Evolutionary conservation across 106 monocot genomes (phyloP), one percentile per base, ranked within the genome.

Genomic region (Gastrodia elata): DNA sequence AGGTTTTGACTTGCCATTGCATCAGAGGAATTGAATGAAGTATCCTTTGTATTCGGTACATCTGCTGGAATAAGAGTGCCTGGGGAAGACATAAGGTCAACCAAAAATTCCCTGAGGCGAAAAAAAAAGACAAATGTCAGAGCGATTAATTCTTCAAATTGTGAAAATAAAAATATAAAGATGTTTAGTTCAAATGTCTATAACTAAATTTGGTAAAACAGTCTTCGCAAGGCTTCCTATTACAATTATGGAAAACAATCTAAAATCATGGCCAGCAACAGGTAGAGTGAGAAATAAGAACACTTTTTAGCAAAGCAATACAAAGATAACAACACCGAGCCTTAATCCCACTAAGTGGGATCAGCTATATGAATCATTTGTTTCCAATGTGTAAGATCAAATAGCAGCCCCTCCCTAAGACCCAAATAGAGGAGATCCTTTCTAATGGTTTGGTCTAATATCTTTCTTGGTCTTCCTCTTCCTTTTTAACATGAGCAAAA

Each of bases 21-120:
- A 78, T 83, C 86, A 73, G 71, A 72, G 41, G 78, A 83, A 65
- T 78, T 81, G 18, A 55, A 55, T 30, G 82, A 37, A 74, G 77
- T 46, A 78, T 90, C 90, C 80, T 83, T 93, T 73, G 72, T 44
- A 73, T 82, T 98, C 8, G 84, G 74, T 16, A 83, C 84, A 79
- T 98, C 93, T 46, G 88, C 86, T 39, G 97, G 97, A 77, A 98
- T 91, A 46, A 98, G 88, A 25, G 86, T 93, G 49, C 97, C 97
- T 6, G 97, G 93, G 24, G 88, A 86, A 87, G 88, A 87, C 97
- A 98, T 98, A 37, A 98, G 90, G 82, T 98, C 97, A 80, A 98
- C 97, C 90, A 98, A 82, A 73, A 83, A 98, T 73, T 98, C 97
- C 83, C 97, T 98, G 55, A 40, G 0, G 20, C 36, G 40, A 69